Evolutionary conservation across 441 rosid species (phyloP).

Genomic region (Codiaeum variegatum): DNA sequence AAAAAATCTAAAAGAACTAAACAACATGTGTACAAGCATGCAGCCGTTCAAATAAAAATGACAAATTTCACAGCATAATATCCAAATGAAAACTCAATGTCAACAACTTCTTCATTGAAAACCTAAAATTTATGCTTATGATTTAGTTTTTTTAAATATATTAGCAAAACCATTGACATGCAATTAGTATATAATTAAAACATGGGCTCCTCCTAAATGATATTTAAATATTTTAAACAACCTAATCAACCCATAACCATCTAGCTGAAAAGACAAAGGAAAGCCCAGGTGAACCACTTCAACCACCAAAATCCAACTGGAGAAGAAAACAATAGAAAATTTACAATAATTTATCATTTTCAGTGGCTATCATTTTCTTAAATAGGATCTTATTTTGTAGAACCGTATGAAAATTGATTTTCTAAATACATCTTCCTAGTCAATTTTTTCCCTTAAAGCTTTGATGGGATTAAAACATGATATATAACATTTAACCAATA

Average conservation of each 20-base stretch:
- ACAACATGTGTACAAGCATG: slow-evolving; percentile 34
- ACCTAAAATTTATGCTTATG: neutral
- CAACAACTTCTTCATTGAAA: neutral
- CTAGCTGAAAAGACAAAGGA: slow-evolving; percentile 17
- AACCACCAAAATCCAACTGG: slow-evolving; percentile 6
- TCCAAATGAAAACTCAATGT: neutral
- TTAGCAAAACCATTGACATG: slow-evolving; percentile 4
- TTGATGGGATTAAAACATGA: slow-evolving; percentile 4
- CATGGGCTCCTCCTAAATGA: neutral
- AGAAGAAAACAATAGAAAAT: neutral
- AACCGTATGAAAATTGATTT: neutral
- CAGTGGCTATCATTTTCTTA: neutral
- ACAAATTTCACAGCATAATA: neutral
- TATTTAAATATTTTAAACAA: slow-evolving; percentile 10
- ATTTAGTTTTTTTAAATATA: neutral
- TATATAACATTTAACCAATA: neutral
- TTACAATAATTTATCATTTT: neutral
- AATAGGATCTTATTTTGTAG: slow-evolving; percentile 5
- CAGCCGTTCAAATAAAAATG: slow-evolving; percentile 17
- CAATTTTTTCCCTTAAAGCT: slow-evolving; percentile 2
- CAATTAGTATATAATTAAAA: slow-evolving; percentile 8
- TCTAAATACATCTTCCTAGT: neutral
- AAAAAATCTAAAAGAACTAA: slow-evolving; percentile 17
- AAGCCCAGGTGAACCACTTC: slow-evolving; percentile 11
- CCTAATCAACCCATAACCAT: slow-evolving; percentile 21